Evolutionary conservation across 345 rosid genomes (phyloP).

Genomic region (Melaleuca quinquenervia): DNA sequence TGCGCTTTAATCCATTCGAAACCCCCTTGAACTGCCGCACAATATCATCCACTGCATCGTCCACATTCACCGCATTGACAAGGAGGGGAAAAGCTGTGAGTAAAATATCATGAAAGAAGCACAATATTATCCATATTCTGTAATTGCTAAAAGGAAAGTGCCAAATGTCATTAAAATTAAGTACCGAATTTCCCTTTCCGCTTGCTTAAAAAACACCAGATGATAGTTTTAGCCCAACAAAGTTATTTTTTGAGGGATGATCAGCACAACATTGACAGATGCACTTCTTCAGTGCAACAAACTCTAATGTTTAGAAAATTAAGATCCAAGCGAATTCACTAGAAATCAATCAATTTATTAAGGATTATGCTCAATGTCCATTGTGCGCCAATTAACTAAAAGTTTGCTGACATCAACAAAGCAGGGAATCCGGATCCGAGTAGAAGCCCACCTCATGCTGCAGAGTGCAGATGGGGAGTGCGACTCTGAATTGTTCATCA

Average conservation of each 20-base stretch:
- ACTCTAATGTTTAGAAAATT: background rate
- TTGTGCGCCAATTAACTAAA: background rate
- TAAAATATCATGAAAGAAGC: background rate
- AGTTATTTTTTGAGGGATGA: background rate
- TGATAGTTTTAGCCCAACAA: background rate
- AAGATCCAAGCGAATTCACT: background rate
- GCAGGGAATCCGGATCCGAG: too few relatives aligned
- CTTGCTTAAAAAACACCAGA: background rate
- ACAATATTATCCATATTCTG: background rate
- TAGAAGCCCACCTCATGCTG: too few relatives aligned
- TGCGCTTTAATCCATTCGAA: conserved; percentile 82
- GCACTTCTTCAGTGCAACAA: background rate
- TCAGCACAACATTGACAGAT: background rate
- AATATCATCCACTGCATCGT: conserved; percentile 95
- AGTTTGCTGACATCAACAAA: too few relatives aligned
- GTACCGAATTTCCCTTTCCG: background rate
- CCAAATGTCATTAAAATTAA: background rate
- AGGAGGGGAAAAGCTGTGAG: too few relatives aligned
- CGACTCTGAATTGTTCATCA: too few relatives aligned
- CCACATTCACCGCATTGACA: conserved; percentile 73
- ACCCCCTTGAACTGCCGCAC: conserved; percentile 88
- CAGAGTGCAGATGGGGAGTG: too few relatives aligned
- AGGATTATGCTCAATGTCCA: background rate
- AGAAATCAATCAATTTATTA: background rate
- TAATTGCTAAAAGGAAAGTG: background rate